phyloP scores from a whole-genome alignment of 306 rosid genomes.

The Macrotyloma uniflorum region DNA sequence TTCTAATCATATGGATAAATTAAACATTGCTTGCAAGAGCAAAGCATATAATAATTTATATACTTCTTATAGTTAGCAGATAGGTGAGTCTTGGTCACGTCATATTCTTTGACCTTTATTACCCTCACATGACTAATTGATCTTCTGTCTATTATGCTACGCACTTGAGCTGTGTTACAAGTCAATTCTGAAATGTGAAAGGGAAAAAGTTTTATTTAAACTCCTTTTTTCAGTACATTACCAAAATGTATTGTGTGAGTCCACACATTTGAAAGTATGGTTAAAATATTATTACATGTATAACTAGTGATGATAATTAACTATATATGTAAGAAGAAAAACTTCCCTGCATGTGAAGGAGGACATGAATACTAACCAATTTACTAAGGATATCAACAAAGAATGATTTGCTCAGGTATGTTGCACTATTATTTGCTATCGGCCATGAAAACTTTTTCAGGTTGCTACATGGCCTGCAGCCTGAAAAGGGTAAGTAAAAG shows the following conservation, averaged over 20 bases:
- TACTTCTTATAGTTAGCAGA: neutral
- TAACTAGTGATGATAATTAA: neutral
- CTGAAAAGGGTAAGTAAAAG: slow-evolving; percentile 34
- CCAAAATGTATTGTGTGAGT: neutral
- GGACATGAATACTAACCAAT: neutral
- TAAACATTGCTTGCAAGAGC: neutral
- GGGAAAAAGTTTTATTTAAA: neutral
- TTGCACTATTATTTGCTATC: neutral
- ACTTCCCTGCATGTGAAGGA: neutral
- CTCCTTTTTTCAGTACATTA: neutral
- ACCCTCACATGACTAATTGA: slow-evolving; percentile 6
- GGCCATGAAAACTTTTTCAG: slow-evolving; percentile 16
- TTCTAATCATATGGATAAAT: slow-evolving; percentile 29
- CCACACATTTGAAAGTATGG: neutral
- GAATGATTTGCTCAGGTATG: slow-evolving; percentile 22
- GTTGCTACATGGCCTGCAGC: slow-evolving; percentile 20
- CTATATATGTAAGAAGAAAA: too few species aligned
- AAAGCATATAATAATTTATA: slow-evolving; percentile 14
- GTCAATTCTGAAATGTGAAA: slow-evolving; percentile 3
- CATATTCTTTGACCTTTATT: slow-evolving; percentile 18
- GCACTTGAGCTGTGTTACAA: neutral
- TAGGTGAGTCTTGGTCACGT: slow-evolving; percentile 9
- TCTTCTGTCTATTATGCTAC: neutral
- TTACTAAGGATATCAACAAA: neutral
- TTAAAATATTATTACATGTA: neutral